Evolutionary conservation across 2,329 filamentous ascomycete species (phyloP).

Genomic region (Xylaria sp.): DNA sequence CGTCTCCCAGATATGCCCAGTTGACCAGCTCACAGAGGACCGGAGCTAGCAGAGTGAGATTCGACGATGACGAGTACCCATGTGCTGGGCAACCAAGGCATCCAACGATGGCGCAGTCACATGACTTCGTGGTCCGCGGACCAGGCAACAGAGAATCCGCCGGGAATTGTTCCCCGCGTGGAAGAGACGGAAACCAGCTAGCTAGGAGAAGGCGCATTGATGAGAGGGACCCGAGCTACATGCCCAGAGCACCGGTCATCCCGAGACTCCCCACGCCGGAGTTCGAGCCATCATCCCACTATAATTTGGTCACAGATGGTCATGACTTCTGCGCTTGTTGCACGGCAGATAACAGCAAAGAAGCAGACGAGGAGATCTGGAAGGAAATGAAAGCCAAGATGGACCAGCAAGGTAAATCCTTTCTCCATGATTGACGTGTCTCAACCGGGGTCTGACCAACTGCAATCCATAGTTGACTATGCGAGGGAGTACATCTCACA

Average conservation of each 20-base stretch:
- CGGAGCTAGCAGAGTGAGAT: conserved; percentile 3
- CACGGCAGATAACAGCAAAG: conserved; percentile 1
- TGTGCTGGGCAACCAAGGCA: conserved; percentile 4
- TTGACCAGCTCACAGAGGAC: neutral
- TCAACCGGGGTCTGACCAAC: conserved; percentile 12
- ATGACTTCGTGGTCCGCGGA: conserved; percentile 3
- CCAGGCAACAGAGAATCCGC: conserved; percentile 5
- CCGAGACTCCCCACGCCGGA: conserved; percentile 28
- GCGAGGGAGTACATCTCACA: conserved; percentile 25
- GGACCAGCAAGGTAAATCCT: conserved; percentile 24
- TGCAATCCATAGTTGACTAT: conserved; percentile 18
- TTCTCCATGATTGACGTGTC: neutral
- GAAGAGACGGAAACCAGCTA: conserved; percentile 4
- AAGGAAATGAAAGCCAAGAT: conserved; percentile 23
- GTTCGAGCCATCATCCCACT: conserved; percentile 19
- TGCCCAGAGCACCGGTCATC: conserved; percentile 24
- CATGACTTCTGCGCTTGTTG: conserved; percentile 27
- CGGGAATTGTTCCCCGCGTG: conserved; percentile 3
- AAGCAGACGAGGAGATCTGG: conserved; percentile 1
- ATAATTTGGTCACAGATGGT: conserved; percentile 6
- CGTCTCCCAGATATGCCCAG: neutral
- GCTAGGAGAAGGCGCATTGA: conserved; percentile 4
- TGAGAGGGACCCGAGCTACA: conserved; percentile 12
- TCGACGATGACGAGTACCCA: conserved; percentile 1
- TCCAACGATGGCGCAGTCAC: neutral